A percentile compares a stretch with the other conserved stretches of the same genome.
Conservation (phyloP, 2,329 filamentous ascomycete species). For the Penicillium brasilianum region DNA sequence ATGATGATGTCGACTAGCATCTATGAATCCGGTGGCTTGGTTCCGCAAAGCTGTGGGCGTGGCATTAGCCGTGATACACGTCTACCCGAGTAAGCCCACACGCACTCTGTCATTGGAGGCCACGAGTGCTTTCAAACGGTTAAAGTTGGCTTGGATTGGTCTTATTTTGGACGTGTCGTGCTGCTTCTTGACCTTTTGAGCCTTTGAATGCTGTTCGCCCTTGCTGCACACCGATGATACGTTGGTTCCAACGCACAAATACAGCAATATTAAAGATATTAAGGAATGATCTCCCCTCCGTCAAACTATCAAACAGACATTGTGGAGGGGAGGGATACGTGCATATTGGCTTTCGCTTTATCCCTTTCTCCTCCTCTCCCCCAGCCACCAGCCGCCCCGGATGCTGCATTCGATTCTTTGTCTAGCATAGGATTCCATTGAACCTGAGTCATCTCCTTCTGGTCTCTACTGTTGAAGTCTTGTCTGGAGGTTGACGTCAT, state of each 20-base stretch:
- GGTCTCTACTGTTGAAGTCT: constrained; percentile 13
- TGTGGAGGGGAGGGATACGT: neutral
- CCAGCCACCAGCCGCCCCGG: constrained; percentile 5
- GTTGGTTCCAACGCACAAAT: neutral
- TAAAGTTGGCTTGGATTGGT: constrained; percentile 22
- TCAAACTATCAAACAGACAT: constrained; percentile 3
- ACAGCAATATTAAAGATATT: neutral
- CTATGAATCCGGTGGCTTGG: constrained; percentile 16
- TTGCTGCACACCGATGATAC: constrained; percentile 10
- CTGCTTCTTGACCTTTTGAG: neutral
- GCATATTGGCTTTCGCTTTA: neutral
- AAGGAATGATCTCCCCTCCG: neutral
- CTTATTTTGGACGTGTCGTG: constrained; percentile 15
- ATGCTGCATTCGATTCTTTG: constrained; percentile 8
- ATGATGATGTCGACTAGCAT: constrained; percentile 15
- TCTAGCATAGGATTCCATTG: constrained; percentile 8
- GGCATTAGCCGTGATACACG: constrained; percentile 11
- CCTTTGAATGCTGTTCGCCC: constrained; percentile 17
- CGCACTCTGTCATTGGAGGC: constrained; percentile 22
- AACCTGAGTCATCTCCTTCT: neutral
- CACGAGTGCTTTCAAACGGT: constrained; percentile 26
- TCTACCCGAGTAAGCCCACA: constrained; percentile 22
- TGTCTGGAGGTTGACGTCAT: constrained; percentile 6
- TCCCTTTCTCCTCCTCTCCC: constrained; percentile 1
- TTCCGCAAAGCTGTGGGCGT: constrained; percentile 9